A percentile compares a stretch with the other conserved stretches of the same genome.
phyloP scores from a whole-genome alignment of 2,329 filamentous ascomycete genomes.

The Scortechinia acanthostroma region DNA sequence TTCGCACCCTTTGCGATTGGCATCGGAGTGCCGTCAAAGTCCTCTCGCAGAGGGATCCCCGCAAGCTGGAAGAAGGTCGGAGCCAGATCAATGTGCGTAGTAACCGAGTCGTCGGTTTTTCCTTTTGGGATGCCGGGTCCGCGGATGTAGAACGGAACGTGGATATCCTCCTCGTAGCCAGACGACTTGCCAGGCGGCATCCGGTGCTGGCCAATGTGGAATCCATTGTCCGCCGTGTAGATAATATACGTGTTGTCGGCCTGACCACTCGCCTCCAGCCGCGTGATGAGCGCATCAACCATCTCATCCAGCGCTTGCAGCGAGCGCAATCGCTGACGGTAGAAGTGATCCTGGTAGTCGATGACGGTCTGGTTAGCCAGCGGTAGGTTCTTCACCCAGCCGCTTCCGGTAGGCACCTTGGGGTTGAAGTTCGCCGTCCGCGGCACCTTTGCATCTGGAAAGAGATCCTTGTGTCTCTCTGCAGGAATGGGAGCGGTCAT shows the following conservation, averaged over 20 bases:
- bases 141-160: slow-evolving; percentile 44
- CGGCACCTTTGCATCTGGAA: slow-evolving; percentile 49
- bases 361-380: slow-evolving; percentile 29
- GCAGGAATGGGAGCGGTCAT: slow-evolving; percentile 47
- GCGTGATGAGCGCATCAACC: slow-evolving; percentile 33
- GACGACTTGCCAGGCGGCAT: slow-evolving; percentile 39
- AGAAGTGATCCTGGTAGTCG: slow-evolving; percentile 39
- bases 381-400: slow-evolving; percentile 33
- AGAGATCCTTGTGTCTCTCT: slow-evolving; percentile 53
- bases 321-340: slow-evolving; percentile 38
- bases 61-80: slow-evolving; percentile 35
- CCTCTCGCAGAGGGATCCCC: slow-evolving; percentile 17
- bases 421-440: slow-evolving; percentile 63
- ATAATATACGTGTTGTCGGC: slow-evolving; percentile 46
- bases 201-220: slow-evolving; percentile 41
- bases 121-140: slow-evolving; percentile 43
- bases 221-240: slow-evolving; percentile 47
- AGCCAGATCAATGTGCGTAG: slow-evolving; percentile 42
- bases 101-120: slow-evolving; percentile 32
- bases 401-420: slow-evolving; percentile 35
- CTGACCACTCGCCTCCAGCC: slow-evolving; percentile 25
- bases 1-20: slow-evolving; percentile 15
- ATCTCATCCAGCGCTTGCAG: slow-evolving; percentile 49
- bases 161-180: slow-evolving; percentile 40
- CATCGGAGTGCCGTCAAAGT: slow-evolving; percentile 36